Base-by-base conservation (phyloP, 805 yeast genomes). In the Candida xiaguanensis region DNA sequence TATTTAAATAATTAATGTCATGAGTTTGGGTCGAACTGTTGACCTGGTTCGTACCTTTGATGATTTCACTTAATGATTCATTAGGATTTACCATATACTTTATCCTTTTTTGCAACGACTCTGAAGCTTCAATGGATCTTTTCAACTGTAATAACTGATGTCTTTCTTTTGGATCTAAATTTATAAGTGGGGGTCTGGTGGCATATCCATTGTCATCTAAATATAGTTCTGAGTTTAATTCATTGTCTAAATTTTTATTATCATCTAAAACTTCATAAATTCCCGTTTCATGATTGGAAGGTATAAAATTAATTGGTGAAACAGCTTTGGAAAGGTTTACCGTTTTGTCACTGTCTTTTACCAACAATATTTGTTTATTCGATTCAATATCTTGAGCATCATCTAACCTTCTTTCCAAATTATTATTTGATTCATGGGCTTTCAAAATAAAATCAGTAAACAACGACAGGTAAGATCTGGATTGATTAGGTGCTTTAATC, bases 1-100 rank as follows among this genome's bases (percentile, higher is more conserved):
- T 53, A 16, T 56, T 50, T 30, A 68, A 51, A 24, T 51, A 63
- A 31, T 55, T 51, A 23, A 45, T 25, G 40, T 62, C 60, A 35
- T 58, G 66, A 2, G 74, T 69, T 45, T 69, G 74, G 5, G 74
- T 69, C 7, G 68, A 40, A 1, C 68, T 59, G 40, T 69, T 73
- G 4, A 67, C 72, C 40, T 55, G 56, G 36, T 60, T 61, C 17
- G 36, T 29, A 20, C 25, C 17, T 25, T 25, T 42, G 13, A 38
- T 22, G 5, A 14, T 20, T 20, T 40, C 26, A 3, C 45, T 23
- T 3, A 65, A 58, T 3, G 73, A 65, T 44, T 69, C 73, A 31
- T 58, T 53, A 0, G 74, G 73, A 41, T 69, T 57, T 5, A 64
- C 54, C 67, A 61, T 67, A 35, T 65, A 65, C 47, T 61, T 67